A percentile compares a stretch with the other conserved stretches of the same genome.
These are phyloP conservation scores for Gnomoniopsis sp. DNA, from an alignment of 2,329 filamentous ascomycete genomes.

Conservation along the genomic window DNA sequence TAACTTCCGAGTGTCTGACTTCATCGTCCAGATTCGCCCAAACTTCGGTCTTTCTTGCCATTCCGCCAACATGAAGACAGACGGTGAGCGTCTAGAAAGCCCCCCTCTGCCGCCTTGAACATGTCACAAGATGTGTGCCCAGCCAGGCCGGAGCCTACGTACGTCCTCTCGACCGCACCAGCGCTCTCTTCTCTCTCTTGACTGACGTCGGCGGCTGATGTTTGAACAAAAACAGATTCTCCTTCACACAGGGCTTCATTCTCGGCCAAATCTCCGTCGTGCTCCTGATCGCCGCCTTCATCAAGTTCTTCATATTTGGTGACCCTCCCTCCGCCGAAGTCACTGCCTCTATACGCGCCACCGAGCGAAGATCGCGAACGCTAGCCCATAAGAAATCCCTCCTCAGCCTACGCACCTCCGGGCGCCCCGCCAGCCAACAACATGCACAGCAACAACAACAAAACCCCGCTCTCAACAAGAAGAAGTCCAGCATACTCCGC, in stretches of 20 bases:
- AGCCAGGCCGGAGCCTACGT: slow-evolving; percentile 43
- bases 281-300: slow-evolving; percentile 87
- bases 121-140: slow-evolving; percentile 43
- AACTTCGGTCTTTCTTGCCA: background rate
- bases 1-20: slow-evolving; percentile 11
- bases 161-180: slow-evolving; percentile 23
- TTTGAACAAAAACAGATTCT: slow-evolving; percentile 57
- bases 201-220: slow-evolving; percentile 5
- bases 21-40: slow-evolving; percentile 2
- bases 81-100: background rate
- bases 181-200: slow-evolving; percentile 2
- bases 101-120: slow-evolving; percentile 2
- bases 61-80: background rate
- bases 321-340: slow-evolving; percentile 83
- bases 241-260: slow-evolving; percentile 91
- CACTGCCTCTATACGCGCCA: slow-evolving; percentile 71
- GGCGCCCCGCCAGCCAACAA: slow-evolving; percentile 30
- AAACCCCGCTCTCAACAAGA: slow-evolving; percentile 47
- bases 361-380: slow-evolving; percentile 69
- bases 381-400: slow-evolving; percentile 74
- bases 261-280: slow-evolving; percentile 92
- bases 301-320: slow-evolving; percentile 99
- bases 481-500: slow-evolving; percentile 70
- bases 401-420: slow-evolving; percentile 54
- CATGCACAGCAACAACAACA: slow-evolving; percentile 34